phyloP scores from a whole-genome alignment of 2,329 filamentous ascomycete species.

The Teratosphaeria zuluensis region DNA sequence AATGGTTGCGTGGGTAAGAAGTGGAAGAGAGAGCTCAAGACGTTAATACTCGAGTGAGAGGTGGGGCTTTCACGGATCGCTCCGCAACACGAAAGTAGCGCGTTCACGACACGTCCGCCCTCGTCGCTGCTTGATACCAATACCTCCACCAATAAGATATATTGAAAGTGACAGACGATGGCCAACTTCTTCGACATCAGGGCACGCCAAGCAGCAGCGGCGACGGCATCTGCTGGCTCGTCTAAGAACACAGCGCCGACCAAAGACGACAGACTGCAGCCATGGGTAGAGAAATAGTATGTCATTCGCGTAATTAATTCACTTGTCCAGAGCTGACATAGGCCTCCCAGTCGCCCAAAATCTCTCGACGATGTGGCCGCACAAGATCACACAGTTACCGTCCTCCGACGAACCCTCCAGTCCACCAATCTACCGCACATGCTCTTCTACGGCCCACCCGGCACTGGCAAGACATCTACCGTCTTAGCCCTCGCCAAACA shows the following conservation, averaged over 20 bases:
- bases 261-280: constrained; percentile 63
- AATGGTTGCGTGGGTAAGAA: no score
- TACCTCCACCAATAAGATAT: not conserved
- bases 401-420: constrained; percentile 86
- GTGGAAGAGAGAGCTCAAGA: not conserved
- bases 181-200: constrained; percentile 93
- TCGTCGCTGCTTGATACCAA: not conserved
- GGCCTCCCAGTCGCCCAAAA: constrained; percentile 66
- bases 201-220: constrained; percentile 59
- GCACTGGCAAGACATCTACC: constrained; percentile 95
- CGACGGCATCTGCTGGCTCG: constrained; percentile 59
- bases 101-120: not conserved
- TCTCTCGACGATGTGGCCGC: constrained; percentile 89
- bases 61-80: not conserved
- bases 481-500: constrained; percentile 95
- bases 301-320: constrained; percentile 6
- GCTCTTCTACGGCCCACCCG: constrained; percentile 97
- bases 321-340: constrained; percentile 1
- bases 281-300: constrained; percentile 99
- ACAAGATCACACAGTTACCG: constrained; percentile 91
- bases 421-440: constrained; percentile 97
- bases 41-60: not conserved
- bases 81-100: not conserved
- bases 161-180: constrained; percentile 41
- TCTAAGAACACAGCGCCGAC: constrained; percentile 54